Conservation (phyloP, 2,329 filamentous ascomycete genomes). For the Aspergillus sp. region DNA sequence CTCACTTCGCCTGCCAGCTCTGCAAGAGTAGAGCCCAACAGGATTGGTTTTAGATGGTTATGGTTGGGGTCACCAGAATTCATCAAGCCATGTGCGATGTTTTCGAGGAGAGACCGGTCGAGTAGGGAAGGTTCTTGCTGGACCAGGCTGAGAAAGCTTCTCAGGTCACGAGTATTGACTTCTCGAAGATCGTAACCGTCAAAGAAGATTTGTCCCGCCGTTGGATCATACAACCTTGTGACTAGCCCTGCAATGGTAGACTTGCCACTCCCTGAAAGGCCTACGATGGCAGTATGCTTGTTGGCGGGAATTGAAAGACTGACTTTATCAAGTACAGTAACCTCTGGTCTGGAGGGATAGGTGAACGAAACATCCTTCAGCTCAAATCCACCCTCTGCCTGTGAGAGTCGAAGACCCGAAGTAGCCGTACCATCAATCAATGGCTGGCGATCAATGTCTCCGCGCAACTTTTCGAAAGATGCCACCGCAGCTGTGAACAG, state of each 20-base stretch:
- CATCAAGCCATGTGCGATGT: constrained; percentile 65
- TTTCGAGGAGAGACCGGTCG: constrained; percentile 78
- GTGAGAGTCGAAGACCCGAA: constrained; percentile 26
- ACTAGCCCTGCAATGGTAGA: constrained; percentile 74
- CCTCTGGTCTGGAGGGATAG: constrained; percentile 47
- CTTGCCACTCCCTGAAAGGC: constrained; percentile 74
- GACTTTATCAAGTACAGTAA: constrained; percentile 41
- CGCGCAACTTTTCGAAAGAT: constrained; percentile 62
- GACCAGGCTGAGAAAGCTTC: constrained; percentile 30
- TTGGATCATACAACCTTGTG: constrained; percentile 70
- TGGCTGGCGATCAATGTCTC: constrained; percentile 60
- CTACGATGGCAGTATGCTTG: constrained; percentile 67
- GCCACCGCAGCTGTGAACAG: constrained; percentile 54
- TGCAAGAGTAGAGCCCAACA: constrained; percentile 56
- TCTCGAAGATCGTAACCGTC: constrained; percentile 43
- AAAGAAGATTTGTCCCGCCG: constrained; percentile 40
- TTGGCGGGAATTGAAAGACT: constrained; percentile 43
- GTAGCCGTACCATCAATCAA: constrained; percentile 49
- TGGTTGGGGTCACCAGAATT: constrained; percentile 39
- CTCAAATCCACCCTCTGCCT: constrained; percentile 38
- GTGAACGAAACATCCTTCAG: constrained; percentile 39
- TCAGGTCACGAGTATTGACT: constrained; percentile 35
- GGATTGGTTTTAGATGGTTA: constrained; percentile 54
- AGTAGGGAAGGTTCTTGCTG: constrained; percentile 80
- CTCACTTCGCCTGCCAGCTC: constrained; percentile 51